Conservation (phyloP, 805 yeast species). For the Lipomyces sp. region DNA sequence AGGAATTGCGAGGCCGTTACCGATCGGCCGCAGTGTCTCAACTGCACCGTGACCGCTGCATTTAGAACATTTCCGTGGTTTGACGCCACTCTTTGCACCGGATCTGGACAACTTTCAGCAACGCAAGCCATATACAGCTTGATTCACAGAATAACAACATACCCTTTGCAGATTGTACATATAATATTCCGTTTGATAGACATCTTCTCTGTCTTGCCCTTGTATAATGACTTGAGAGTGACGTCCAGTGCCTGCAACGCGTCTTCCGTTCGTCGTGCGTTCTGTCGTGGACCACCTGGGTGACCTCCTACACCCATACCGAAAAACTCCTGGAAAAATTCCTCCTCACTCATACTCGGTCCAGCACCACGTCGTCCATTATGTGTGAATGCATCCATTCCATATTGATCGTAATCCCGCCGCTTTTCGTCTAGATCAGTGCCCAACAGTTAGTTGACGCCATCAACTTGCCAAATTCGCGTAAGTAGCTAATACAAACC, state of each 20-base stretch:
- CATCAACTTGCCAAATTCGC: neutral
- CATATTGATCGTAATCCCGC: conserved; percentile 47
- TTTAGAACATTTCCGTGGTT: conserved; percentile 58
- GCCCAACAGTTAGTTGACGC: neutral
- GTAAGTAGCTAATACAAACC: conserved; percentile 43
- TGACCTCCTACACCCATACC: conserved; percentile 41
- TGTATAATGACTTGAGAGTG: conserved; percentile 72
- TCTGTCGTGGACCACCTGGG: conserved; percentile 36
- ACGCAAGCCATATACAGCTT: neutral
- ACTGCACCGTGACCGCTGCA: conserved; percentile 77
- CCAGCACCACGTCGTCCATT: conserved; percentile 51
- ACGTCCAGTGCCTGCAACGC: conserved; percentile 69
- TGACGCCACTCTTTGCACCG: conserved; percentile 70
- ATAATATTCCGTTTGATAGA: conserved; percentile 71
- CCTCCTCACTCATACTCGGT: conserved; percentile 48
- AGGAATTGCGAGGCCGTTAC: conserved; percentile 75
- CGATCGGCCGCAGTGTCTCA: conserved; percentile 64
- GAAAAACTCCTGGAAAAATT: conserved; percentile 73
- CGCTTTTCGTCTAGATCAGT: conserved; percentile 39
- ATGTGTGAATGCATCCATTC: conserved; percentile 39
- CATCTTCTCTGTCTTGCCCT: conserved; percentile 79
- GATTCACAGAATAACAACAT: neutral
- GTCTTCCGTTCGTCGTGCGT: conserved; percentile 59
- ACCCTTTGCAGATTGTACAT: conserved; percentile 75
- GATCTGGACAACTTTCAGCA: conserved; percentile 39